These are phyloP conservation scores for Xanthoconium stramineum DNA, from an alignment of 768 basidiomycete species.

Conservation along the genomic window DNA sequence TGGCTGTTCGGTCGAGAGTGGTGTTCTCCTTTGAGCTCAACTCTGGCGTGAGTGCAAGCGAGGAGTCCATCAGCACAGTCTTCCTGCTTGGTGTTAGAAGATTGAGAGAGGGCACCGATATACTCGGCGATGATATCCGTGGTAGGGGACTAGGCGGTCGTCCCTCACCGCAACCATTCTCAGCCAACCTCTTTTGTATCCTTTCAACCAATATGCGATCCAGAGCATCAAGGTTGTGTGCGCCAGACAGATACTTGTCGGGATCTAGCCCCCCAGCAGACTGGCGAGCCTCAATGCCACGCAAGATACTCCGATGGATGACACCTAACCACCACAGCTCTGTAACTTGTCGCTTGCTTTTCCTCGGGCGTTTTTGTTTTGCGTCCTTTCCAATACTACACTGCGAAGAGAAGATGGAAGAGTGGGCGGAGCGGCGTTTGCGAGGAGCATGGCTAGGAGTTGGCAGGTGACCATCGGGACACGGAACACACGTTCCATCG, in stretches of 20 bases:
- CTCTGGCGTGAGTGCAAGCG: background rate
- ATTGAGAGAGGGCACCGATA: constrained; percentile 22
- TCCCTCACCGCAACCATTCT: constrained; percentile 31
- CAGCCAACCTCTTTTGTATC: constrained; percentile 31
- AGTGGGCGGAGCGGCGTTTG: constrained; percentile 35
- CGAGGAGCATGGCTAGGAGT: constrained; percentile 13
- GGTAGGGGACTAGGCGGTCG: constrained; percentile 18
- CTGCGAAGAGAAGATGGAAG: constrained; percentile 26
- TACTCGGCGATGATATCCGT: constrained; percentile 22
- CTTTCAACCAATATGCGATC: constrained; percentile 33
- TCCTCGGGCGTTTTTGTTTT: constrained; percentile 33
- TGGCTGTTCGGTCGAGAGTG: background rate
- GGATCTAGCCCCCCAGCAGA: constrained; percentile 2
- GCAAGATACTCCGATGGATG: constrained; percentile 34
- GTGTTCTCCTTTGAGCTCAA: background rate
- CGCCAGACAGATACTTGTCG: background rate
- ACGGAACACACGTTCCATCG: constrained; percentile 22
- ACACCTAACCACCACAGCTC: constrained; percentile 38
- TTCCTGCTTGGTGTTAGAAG: constrained; percentile 13
- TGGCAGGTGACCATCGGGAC: background rate
- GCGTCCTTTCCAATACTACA: constrained; percentile 10
- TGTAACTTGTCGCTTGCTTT: constrained; percentile 28
- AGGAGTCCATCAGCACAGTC: background rate
- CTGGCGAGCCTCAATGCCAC: constrained; percentile 19
- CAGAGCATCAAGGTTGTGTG: constrained; percentile 23